A percentile compares a stretch with the other conserved stretches of the same genome.
These are phyloP conservation scores for Thelephora terrestris DNA, from an alignment of 1,284 basidiomycete species.

Conservation along the genomic window DNA sequence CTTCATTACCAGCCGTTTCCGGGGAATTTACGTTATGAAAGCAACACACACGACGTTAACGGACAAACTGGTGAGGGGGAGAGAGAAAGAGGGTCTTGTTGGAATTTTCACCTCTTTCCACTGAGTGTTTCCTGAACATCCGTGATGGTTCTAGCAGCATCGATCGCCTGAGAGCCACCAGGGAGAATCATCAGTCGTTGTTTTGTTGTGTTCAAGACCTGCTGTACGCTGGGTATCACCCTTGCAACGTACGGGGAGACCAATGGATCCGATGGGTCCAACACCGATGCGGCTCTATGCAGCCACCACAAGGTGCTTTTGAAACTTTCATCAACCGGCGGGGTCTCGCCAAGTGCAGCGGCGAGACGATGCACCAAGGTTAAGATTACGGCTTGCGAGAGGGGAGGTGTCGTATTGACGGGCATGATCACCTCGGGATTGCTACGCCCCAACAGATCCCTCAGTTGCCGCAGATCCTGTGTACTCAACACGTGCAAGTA, in stretches of 20 bases:
- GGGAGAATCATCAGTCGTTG: constrained; percentile 68
- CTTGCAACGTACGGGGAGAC: constrained; percentile 72
- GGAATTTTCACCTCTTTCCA: constrained; percentile 36
- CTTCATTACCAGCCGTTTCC: too few relatives aligned
- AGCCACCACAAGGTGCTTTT: constrained; percentile 77
- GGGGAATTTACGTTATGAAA: too few relatives aligned
- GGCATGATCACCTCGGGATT: constrained; percentile 75
- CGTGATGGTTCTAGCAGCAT: constrained; percentile 54
- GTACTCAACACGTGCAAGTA: constrained; percentile 62
- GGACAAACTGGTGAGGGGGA: background rate
- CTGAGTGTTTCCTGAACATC: constrained; percentile 66
- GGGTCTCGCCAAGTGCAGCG: constrained; percentile 58
- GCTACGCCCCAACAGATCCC: constrained; percentile 59
- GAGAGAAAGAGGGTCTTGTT: background rate
- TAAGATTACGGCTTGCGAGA: constrained; percentile 73
- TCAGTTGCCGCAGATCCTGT: constrained; percentile 61
- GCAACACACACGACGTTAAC: too few relatives aligned
- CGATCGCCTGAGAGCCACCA: constrained; percentile 51
- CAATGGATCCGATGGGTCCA: constrained; percentile 71
- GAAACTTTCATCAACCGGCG: constrained; percentile 68
- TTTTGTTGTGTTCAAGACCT: constrained; percentile 64
- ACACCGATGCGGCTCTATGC: constrained; percentile 55
- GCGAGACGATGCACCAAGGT: constrained; percentile 74
- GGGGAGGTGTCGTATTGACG: constrained; percentile 49
- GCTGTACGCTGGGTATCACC: constrained; percentile 68